Base-by-base conservation (phyloP, 331 rosid species). In the Rhamnella rubrinervis region DNA sequence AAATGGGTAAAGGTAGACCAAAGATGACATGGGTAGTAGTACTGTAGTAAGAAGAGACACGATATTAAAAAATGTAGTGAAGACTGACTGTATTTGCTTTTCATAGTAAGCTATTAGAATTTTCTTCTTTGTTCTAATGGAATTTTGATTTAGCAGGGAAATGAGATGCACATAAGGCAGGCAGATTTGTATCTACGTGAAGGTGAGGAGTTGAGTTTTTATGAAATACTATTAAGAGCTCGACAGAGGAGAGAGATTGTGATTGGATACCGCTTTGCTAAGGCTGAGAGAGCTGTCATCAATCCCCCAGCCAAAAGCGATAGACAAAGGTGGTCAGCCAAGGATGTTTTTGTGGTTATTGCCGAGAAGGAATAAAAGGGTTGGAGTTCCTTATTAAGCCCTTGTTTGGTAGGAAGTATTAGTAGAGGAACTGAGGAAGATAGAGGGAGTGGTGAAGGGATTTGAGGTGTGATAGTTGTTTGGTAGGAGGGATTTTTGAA, bases 121-220 rank as follows among this genome's bases (percentile, higher is more conserved):
- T 40, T 40, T 40, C 12, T 44, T 44, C 35, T 31, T 31, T 31
- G 35, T 31, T 44, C 14, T 44, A 12, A 44, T 11, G 49, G 49
- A 44, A 44, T 59, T 58, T n/a, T 60, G 66, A 57, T 49, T 59
- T 50, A 15, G 70, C 86, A 89, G 97, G 97, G 97, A 59, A 92
- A 89, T 70, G 96, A 89, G 85, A 74, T 92, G 87, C 96, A 92
- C 51, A 89, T 89, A 77, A 87, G 95, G 78, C 95, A 74, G 72
- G 95, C 95, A 59, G 95, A 92, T 85, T 70, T 89, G 3, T 92
- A 85, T 79, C 86, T 85, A 8, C 73, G 73, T 55, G 95, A 89
- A 67, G 88, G 92, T 13, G 95, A 89, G 84, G 92, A 89, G 38
- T 70, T 92, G 73, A 92, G 92, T 74, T 92, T 92, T 69, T 87